Evolutionary conservation across 208 protist genomes (phyloP).

Genomic region (Naegleria lovaniensis): DNA sequence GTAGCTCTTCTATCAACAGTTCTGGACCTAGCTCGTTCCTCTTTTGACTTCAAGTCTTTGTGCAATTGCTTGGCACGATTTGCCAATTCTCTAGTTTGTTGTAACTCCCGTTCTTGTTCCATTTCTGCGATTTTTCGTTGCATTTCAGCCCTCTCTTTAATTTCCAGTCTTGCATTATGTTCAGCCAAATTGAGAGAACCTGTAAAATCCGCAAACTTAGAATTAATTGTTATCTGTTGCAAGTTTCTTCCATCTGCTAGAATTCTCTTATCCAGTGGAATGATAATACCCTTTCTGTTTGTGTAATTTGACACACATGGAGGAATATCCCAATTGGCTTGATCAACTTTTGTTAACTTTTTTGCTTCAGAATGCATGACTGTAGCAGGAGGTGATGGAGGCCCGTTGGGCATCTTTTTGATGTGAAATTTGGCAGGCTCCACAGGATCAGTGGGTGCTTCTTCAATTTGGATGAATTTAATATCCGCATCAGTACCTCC

Average conservation of each 20-base stretch:
- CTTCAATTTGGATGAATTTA: constrained; percentile 42
- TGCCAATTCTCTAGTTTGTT: constrained; percentile 44
- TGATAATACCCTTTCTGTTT: constrained; percentile 82
- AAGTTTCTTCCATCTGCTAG: constrained; percentile 73
- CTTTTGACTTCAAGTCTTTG: not conserved
- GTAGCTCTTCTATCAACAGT: constrained; percentile 33
- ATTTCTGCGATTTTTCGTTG: constrained; percentile 38
- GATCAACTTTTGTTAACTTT: constrained; percentile 48
- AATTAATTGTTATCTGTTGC: constrained; percentile 58
- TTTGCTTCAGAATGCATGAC: constrained; percentile 61
- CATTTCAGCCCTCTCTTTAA: constrained; percentile 51
- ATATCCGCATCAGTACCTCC: not conserved
- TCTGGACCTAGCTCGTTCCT: constrained; percentile 53
- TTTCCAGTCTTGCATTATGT: constrained; percentile 57
- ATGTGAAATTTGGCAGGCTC: constrained; percentile 74
- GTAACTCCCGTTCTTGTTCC: constrained; percentile 65
- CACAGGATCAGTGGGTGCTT: constrained; percentile 64
- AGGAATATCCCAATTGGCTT: constrained; percentile 78
- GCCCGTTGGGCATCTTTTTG: constrained; percentile 56
- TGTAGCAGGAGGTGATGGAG: constrained; percentile 53
- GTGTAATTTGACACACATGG: constrained; percentile 90
- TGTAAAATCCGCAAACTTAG: constrained; percentile 76
- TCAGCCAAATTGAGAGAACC: constrained; percentile 79
- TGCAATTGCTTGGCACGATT: constrained; percentile 31
- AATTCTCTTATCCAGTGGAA: constrained; percentile 83